Base-by-base conservation (phyloP, 2,329 filamentous ascomycete genomes). In the Xenoacremonium recifei region DNA sequence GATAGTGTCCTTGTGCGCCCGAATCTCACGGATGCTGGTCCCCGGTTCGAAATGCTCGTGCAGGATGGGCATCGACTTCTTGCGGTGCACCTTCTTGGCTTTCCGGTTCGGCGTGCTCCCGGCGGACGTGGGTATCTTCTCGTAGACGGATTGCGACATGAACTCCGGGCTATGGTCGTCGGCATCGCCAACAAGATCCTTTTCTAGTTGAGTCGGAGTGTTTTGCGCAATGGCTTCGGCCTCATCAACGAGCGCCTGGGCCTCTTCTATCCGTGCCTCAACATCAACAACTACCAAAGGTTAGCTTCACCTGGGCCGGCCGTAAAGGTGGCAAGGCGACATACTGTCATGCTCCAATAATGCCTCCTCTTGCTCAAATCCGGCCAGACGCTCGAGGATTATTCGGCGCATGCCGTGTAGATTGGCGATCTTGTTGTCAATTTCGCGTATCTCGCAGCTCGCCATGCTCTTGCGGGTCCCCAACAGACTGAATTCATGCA, bases 111-210 rank as follows among this genome's bases (percentile, higher is more conserved):
- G 71, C 3, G 76, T 73, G 54, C 67, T 74, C 17, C 64, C 63
- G 20, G 69, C 61, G 9, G 78, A 71, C 9, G 70, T 68, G 2
- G 91, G 89, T 7, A 99, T 71, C 67, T 96, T 96, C 54, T 95
- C 87, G 64, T 97, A 99, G 54, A 99, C 89, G 11, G 91, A 96
- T 65, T 96, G 89, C 3, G 93, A 96, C 93, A 97, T 97, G 71
- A 97, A 99, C 1, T 75, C 77, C 18, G 61, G 50, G 21, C 67
- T 65, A 30, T 74, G 68, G 25, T 76, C 71, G 37, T 75, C 71
- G 44, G 71, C 68, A 49, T 75, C 75, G 25, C 71, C 70, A 18
- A 72, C 72, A 6, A 75, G 61, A 47, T 80, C 78, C 34, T 76
- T 71, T 38, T 79, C 77, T 12, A 76, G 72, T 47, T 73, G 73